Conservation (phyloP, 2,329 filamentous ascomycete genomes). For the Monosporascus sp. region DNA sequence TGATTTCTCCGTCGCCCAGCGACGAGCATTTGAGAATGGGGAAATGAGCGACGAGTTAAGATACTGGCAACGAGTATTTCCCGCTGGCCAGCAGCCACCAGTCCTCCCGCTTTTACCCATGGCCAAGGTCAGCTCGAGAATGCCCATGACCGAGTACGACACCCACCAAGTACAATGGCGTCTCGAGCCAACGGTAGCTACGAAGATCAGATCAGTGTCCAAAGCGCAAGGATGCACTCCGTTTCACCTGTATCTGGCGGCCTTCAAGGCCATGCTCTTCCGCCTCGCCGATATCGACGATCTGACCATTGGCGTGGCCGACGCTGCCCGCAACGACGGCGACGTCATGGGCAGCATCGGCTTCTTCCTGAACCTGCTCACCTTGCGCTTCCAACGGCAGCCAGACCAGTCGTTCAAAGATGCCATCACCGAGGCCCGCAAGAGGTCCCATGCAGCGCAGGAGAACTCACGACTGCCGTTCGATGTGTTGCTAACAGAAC, state of each 20-base stretch:
- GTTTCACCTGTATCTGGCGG: constrained; percentile 32
- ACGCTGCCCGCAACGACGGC: constrained; percentile 29
- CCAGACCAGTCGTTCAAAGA: constrained; percentile 1
- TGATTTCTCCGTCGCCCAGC: constrained; percentile 30
- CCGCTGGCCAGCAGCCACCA: constrained; percentile 8
- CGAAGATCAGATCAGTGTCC: constrained; percentile 18
- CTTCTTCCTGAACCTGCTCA: constrained; percentile 34
- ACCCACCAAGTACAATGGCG: constrained; percentile 8
- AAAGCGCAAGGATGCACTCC: constrained; percentile 11
- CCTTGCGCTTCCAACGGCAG: constrained; percentile 21
- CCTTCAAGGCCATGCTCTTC: constrained; percentile 25
- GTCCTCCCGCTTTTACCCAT: constrained; percentile 31
- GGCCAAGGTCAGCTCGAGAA: constrained; percentile 13
- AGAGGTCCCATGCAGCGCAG: constrained; percentile 22
- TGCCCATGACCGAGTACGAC: constrained; percentile 14
- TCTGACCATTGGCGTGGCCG: constrained; percentile 36
- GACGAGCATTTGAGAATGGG: constrained; percentile 20
- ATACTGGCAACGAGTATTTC: constrained; percentile 30
- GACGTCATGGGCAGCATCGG: constrained; percentile 26
- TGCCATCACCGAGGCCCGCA: neutral
- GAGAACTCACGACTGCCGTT: constrained; percentile 39
- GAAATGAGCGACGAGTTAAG: constrained; percentile 23
- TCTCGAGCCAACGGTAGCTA: constrained; percentile 13
- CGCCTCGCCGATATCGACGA: constrained; percentile 22
- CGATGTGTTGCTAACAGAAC: constrained; percentile 37